Evolutionary conservation across 441 rosid species (phyloP), one percentile per base, ranked within the genome.

Genomic region (Gossypium gossypioides): DNA sequence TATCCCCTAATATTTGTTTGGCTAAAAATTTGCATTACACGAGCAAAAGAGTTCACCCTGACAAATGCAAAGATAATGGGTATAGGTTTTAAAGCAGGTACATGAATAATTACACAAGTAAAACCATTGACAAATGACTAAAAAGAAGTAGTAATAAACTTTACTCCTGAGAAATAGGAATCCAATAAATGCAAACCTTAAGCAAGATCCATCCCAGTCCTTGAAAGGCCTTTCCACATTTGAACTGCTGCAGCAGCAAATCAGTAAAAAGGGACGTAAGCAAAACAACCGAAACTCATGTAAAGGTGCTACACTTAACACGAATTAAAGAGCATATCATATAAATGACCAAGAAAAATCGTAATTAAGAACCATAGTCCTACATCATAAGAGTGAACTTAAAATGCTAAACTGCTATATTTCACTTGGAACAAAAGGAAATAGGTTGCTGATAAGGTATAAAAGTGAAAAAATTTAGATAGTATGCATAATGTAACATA

Each of bases 161-260:
- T 13, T 37, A 27, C 3, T 34, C 22, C 61, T 22, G 24, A 32
- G 4, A 72, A 68, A 24, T 13, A 16, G 74, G 40, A 72, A 71
- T 27, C 24, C 9, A 66, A 66, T 3, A 62, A 67, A 74, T 5
- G 56, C 79, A 69, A 75, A 88, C 96, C 96, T 88, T 77, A 78
- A 81, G 22, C 78, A 75, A 70, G 68, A 65, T 61, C 74, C 82
- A 75, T 71, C 80, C 72, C 65, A 73, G 70, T 78, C 77, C 61
- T 80, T 75, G 57, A 72, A 72, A 82, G 76, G 52, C 77, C 73
- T 72, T 59, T 72, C 75, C 68, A 82, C 83, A 76, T 72, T 54
- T 16, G 81, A 81, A 81, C 73, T 80, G 75, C 99, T 89, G 89
- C 82, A 80, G 42, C 77, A 78, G 65, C 66, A 73, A 72, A 60